These are phyloP conservation scores for Lophiostoma macrostomum DNA, from an alignment of 495 filamentous ascomycete species.

Conservation along the genomic window DNA sequence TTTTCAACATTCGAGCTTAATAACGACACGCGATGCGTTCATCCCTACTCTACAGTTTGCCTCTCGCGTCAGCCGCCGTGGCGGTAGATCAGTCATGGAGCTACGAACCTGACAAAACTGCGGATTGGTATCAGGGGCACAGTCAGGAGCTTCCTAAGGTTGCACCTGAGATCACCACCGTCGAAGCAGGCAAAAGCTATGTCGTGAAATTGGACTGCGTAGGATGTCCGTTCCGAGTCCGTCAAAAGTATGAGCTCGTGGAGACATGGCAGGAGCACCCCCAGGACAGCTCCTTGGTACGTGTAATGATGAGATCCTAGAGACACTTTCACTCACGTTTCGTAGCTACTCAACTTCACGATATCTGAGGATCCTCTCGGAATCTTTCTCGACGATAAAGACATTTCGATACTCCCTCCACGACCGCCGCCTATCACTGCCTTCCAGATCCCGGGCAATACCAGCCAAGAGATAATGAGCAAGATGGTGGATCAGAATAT, in stretches of 20 bases:
- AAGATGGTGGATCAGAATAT: slow-evolving; percentile 15
- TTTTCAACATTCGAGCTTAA: too few relatives aligned
- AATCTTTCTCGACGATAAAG: slow-evolving; percentile 21
- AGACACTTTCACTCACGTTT: too few relatives aligned
- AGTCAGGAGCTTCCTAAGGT: slow-evolving; percentile 2
- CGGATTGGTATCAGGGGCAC: slow-evolving; percentile 19
- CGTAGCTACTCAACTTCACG: slow-evolving; percentile 25
- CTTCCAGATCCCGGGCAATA: slow-evolving; percentile 18
- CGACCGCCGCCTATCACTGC: slow-evolving; percentile 6
- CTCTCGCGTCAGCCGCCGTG: background rate
- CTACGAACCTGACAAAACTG: slow-evolving; percentile 19
- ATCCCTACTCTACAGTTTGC: background rate
- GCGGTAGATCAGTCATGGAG: slow-evolving; percentile 15
- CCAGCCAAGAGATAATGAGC: slow-evolving; percentile 12
- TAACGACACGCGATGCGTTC: too few relatives aligned
- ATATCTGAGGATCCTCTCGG: background rate
- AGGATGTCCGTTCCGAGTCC: slow-evolving; percentile 24
- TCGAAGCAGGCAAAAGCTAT: slow-evolving; percentile 11
- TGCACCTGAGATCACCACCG: slow-evolving; percentile 14
- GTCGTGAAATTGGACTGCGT: slow-evolving; percentile 25
- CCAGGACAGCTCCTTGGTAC: slow-evolving; percentile 24
- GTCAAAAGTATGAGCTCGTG: background rate
- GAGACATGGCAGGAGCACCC: slow-evolving; percentile 21
- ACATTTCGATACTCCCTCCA: slow-evolving; percentile 7
- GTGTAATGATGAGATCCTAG: background rate